Evolutionary conservation across 139 green algal species (phyloP).

Genomic region (Picochlorum sp.): DNA sequence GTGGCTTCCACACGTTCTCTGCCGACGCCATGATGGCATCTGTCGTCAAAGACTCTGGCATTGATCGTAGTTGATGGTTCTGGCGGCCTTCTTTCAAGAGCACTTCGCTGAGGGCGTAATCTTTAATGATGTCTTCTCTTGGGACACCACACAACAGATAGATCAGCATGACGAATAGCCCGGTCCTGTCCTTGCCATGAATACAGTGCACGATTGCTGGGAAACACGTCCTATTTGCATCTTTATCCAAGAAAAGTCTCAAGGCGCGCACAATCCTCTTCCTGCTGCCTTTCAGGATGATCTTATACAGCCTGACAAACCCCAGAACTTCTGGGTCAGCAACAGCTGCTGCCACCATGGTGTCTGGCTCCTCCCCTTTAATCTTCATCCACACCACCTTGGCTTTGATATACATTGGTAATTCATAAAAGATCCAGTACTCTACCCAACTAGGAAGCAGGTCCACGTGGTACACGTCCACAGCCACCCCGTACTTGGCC

Average conservation of each 20-base stretch:
- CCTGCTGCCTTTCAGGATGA: slow-evolving; percentile 18
- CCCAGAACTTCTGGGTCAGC: slow-evolving; percentile 39
- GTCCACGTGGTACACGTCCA: slow-evolving; percentile 28
- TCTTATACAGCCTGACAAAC: slow-evolving; percentile 33
- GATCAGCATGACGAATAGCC: slow-evolving; percentile 41
- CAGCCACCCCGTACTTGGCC: slow-evolving; percentile 14
- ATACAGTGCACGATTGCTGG: slow-evolving; percentile 40
- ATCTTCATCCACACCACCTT: slow-evolving; percentile 14
- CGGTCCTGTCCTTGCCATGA: slow-evolving; percentile 48
- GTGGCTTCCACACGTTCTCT: slow-evolving; percentile 24
- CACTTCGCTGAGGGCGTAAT: slow-evolving; percentile 36
- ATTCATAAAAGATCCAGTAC: slow-evolving; percentile 17
- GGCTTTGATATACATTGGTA: slow-evolving; percentile 15
- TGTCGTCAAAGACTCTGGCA: slow-evolving; percentile 29
- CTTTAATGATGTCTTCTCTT: slow-evolving; percentile 22
- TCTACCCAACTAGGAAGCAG: slow-evolving; percentile 17
- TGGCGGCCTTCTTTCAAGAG: slow-evolving; percentile 27
- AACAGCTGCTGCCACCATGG: slow-evolving; percentile 28
- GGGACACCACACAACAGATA: slow-evolving; percentile 34
- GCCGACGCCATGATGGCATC: slow-evolving; percentile 37
- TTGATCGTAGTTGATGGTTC: slow-evolving; percentile 15
- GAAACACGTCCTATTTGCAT: slow-evolving; percentile 7
- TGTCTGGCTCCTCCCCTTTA: slow-evolving; percentile 15
- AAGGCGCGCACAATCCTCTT: slow-evolving; percentile 23
- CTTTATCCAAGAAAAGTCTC: slow-evolving; percentile 20